phyloP scores from a whole-genome alignment of 441 rosid genomes.

The Euphorbia schlechtendalii region DNA sequence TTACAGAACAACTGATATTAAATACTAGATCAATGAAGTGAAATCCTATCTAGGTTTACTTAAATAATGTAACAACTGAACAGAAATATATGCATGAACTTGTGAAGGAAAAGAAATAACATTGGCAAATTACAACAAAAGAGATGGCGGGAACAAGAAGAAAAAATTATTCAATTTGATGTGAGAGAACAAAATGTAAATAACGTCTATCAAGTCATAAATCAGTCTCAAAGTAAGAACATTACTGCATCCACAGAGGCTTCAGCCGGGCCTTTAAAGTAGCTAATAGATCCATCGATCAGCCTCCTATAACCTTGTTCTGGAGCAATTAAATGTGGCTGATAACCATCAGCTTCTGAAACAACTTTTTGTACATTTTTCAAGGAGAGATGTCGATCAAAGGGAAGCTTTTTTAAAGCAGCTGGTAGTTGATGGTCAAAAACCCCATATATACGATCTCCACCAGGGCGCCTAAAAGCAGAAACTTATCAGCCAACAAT shows the following conservation, averaged over 20 bases:
- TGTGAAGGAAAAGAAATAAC: not conserved
- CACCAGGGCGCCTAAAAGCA: constrained; percentile 84
- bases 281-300: constrained; percentile 91
- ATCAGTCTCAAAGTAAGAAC: constrained; percentile 19
- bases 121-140: not conserved
- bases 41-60: not conserved
- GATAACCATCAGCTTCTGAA: constrained; percentile 99
- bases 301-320: constrained; percentile 99
- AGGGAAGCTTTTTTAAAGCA: constrained; percentile 91
- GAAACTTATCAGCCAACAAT: not conserved
- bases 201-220: not conserved
- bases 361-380: constrained; percentile 95
- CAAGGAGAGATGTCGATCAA: constrained; percentile 83
- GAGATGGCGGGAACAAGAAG: not conserved
- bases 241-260: constrained; percentile 96
- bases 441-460: constrained; percentile 92
- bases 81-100: not conserved
- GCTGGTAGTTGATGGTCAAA: constrained; percentile 98
- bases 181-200: not conserved
- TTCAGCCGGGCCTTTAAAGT: constrained; percentile 98
- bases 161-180: not conserved
- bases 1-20: not conserved
- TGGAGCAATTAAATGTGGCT: no score
- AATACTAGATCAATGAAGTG: not conserved
- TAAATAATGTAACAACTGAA: not conserved